Evolutionary conservation across 306 rosid species (phyloP).

Genomic region (Dalbergia cultrata): DNA sequence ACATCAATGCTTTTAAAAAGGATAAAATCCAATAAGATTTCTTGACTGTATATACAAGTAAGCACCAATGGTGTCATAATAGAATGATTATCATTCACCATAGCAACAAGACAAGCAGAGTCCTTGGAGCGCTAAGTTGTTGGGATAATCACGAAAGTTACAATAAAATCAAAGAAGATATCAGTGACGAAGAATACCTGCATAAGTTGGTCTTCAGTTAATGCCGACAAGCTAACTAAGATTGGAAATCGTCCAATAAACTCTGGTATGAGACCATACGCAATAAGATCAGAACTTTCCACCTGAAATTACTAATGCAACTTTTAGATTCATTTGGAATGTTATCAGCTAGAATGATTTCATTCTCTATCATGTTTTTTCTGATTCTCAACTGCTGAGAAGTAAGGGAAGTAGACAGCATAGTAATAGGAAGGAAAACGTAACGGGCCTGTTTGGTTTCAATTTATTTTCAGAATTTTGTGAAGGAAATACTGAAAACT

Average conservation of each 20-base stretch:
- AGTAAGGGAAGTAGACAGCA: not conserved
- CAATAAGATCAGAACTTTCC: conserved; percentile 91
- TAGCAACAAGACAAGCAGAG: conserved; percentile 23
- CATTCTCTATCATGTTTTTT: not conserved
- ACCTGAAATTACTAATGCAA: conserved; percentile 63
- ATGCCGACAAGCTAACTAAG: conserved; percentile 80
- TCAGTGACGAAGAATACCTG: conserved; percentile 58
- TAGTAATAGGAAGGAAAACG: not conserved
- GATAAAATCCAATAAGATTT: conserved; percentile 12
- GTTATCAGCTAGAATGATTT: conserved; percentile 10
- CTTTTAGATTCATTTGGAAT: conserved; percentile 46
- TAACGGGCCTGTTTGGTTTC: too few relatives aligned
- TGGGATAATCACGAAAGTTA: conserved; percentile 16
- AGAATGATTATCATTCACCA: conserved; percentile 25
- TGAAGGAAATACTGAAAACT: too few relatives aligned
- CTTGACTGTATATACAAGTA: not conserved
- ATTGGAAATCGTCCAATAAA: conserved; percentile 93
- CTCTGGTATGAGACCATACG: conserved; percentile 93
- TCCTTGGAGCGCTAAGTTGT: conserved; percentile 1
- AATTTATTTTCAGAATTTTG: too few relatives aligned
- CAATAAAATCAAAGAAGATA: conserved; percentile 2
- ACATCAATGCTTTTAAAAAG: not conserved
- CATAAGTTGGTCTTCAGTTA: conserved; percentile 88
- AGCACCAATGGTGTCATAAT: not conserved
- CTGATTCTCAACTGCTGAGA: conserved; percentile 8